Conservation (phyloP, 768 basidiomycete species). For the Tricholoma furcatifolium region DNA sequence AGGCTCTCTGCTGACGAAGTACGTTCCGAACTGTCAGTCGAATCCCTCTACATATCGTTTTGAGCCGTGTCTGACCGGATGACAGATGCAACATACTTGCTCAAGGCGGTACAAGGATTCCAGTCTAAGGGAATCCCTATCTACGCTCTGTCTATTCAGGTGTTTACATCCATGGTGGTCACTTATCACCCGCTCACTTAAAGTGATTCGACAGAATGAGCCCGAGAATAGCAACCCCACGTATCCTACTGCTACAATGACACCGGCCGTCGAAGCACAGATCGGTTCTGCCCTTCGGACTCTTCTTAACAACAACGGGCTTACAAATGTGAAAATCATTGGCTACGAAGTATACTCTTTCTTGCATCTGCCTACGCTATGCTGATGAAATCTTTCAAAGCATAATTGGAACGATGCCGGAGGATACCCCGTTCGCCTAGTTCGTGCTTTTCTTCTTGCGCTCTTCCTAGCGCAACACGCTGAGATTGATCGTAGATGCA, state of each 20-base stretch:
- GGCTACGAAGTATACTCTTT: constrained; percentile 31
- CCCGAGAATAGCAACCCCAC: too few relatives aligned
- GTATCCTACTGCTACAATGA: too few relatives aligned
- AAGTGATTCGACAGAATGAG: too few relatives aligned
- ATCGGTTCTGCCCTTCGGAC: constrained; percentile 36
- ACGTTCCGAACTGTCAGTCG: constrained; percentile 45
- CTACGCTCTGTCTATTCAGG: too few relatives aligned
- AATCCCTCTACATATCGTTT: background rate
- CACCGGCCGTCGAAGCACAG: too few relatives aligned
- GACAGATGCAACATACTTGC: too few relatives aligned
- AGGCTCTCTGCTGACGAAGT: constrained; percentile 52
- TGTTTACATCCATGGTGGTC: too few relatives aligned
- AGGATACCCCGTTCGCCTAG: constrained; percentile 57
- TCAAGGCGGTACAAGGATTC: too few relatives aligned
- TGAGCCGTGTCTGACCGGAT: background rate
- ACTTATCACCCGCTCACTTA: too few relatives aligned
- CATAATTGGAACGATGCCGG: constrained; percentile 75
- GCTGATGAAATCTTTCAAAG: constrained; percentile 12
- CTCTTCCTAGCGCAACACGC: background rate
- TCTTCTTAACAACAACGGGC: constrained; percentile 63
- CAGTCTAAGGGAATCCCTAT: too few relatives aligned
- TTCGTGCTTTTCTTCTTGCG: background rate
- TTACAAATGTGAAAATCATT: constrained; percentile 59
- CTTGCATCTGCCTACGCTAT: background rate
- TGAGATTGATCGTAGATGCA: constrained; percentile 39